phyloP scores from a whole-genome alignment of 1,284 basidiomycete species.

The Sanghuangporus weigelae region DNA sequence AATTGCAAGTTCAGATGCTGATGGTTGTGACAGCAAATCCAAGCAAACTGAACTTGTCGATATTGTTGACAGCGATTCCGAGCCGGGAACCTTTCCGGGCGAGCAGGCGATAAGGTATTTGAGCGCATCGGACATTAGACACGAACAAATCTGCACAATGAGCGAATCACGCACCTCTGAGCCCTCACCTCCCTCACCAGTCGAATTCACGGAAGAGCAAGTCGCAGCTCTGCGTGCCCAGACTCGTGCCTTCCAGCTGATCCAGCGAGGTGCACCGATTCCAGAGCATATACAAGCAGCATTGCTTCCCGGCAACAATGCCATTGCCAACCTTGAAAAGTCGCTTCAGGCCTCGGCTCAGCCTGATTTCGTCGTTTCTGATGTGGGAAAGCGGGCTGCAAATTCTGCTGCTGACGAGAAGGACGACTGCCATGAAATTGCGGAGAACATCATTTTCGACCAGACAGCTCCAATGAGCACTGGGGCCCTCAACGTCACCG shows the following conservation, averaged over 20 bases:
- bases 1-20: not conserved
- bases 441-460: slow-evolving; percentile 93
- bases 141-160: not conserved
- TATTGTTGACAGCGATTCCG: not conserved
- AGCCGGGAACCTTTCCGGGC: too few relatives aligned
- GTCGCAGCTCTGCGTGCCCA: slow-evolving; percentile 83
- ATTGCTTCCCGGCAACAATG: slow-evolving; percentile 41
- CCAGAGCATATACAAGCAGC: slow-evolving; percentile 79
- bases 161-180: not conserved
- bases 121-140: too few relatives aligned
- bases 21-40: not conserved
- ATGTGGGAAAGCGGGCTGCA: too few relatives aligned
- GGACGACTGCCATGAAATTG: slow-evolving; percentile 96
- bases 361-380: slow-evolving; percentile 76
- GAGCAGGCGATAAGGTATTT: too few relatives aligned
- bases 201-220: slow-evolving; percentile 83
- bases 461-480: slow-evolving; percentile 74
- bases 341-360: not conserved
- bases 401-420: slow-evolving; percentile 99
- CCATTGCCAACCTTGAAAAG: slow-evolving; percentile 24
- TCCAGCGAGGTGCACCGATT: slow-evolving; percentile 75
- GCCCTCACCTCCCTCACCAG: slow-evolving; percentile 41
- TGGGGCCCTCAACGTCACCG: slow-evolving; percentile 85
- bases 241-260: slow-evolving; percentile 84
- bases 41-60: too few relatives aligned